phyloP scores from a whole-genome alignment of 176 grass and related monocot genomes.

The Phragmites australis region DNA sequence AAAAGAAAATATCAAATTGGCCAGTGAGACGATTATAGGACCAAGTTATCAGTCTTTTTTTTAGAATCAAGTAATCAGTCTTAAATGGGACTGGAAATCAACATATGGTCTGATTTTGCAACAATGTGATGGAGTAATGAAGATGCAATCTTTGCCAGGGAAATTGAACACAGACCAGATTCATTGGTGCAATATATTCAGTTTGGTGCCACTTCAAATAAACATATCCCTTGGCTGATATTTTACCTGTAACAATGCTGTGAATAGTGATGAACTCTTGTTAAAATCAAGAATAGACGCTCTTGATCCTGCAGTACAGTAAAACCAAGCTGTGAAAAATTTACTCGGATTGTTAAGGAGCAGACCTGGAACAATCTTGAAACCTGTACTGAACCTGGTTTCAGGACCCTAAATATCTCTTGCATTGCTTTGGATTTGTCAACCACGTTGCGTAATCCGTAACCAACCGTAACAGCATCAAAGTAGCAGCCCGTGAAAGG shows the following conservation, averaged over 20 bases:
- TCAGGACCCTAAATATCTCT: conserved; percentile 77
- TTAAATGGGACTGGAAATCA: neutral
- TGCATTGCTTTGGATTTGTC: conserved; percentile 69
- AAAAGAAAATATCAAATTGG: conserved; percentile 29
- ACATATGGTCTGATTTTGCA: conserved; percentile 4
- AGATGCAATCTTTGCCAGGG: neutral
- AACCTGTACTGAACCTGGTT: conserved; percentile 55
- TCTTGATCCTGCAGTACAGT: conserved; percentile 64
- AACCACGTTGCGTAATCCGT: conserved; percentile 74
- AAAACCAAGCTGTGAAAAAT: conserved; percentile 14
- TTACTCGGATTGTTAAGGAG: neutral
- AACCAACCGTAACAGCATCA: conserved; percentile 78
- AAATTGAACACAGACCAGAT: conserved; percentile 3
- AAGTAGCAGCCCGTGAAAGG: conserved; percentile 67
- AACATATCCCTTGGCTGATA: neutral
- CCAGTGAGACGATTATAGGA: conserved; percentile 13
- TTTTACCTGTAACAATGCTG: conserved; percentile 68
- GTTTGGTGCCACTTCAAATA: neutral
- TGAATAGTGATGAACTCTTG: conserved; percentile 80
- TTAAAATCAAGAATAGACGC: conserved; percentile 92
- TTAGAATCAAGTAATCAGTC: neutral
- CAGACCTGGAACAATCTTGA: neutral
- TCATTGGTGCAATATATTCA: neutral
- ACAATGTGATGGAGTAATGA: neutral
- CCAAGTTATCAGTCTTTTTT: neutral